Base-by-base conservation (phyloP, 148 eudicot species). In the Nyssa sinensis region DNA sequence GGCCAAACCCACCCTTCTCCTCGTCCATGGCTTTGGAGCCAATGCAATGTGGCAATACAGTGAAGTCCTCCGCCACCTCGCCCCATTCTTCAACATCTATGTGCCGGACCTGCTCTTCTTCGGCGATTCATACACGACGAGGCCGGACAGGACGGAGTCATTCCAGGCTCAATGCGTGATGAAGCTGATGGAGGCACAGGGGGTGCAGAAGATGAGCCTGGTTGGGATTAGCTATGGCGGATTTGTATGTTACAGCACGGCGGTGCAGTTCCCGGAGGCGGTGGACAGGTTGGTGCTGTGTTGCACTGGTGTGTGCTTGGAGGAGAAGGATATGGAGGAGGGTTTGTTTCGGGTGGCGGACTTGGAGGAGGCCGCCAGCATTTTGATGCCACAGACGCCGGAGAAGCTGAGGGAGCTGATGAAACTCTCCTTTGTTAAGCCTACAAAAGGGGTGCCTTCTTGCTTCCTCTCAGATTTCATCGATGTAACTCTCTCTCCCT, bases 161-260 rank as follows among this genome's bases (percentile, higher is more conserved):
- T 94, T 94, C 67, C 98, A 92, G 88, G 98, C 97, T 23, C 81
- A 77, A 67, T 94, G 90, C 55, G 57, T 94, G 79, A 87, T 77
- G 90, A 86, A 78, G 59, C 60, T 89, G 77, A 79, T 91, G 97
- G 75, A 77, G 68, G 78, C 69, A 17, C 88, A 86, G 28, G 93
- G 93, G 34, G 88, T 86, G 34, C 32, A 70, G 24, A 86, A 73
- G 60, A 23, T 77, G 85, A 90, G 85, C 76, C 31, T 94, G 61
- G 95, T 94, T 13, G 98, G 98, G 58, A 84, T 92, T n/a, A 94
- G 98, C 63, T 94, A 94, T 49, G 98, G 97, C 8, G 97, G 97
- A 5, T 94, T 94, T 57, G 98, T 94, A 7, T 93, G 86, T 75
- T 94, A 94, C 29, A 92, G 93, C 64, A 67, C 91, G 89, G 94